Base-by-base conservation (phyloP, 2,329 filamentous ascomycete genomes). In the Drechslerella stenobrocha region DNA sequence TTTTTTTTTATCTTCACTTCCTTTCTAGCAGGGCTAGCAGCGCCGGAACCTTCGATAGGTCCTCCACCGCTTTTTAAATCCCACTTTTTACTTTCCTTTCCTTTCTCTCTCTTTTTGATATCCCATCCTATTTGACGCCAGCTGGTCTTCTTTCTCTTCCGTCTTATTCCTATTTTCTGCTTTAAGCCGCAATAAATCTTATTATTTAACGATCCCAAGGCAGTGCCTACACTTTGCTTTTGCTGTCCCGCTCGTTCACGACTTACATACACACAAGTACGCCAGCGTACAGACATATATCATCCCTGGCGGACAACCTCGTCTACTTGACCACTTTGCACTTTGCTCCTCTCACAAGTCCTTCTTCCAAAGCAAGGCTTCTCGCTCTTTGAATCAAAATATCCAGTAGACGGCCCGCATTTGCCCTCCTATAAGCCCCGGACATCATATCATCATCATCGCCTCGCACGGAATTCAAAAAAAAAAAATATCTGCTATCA, bases 1-100 rank as follows among this genome's bases (percentile, higher is more conserved):
- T 59, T 48, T 66, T 42, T 66, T 59, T 48, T 66, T 42, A 58
- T 53, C 42, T 66, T 66, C 61, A 59, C 61, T 66, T 66, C 61
- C 53, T 53, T 66, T 59, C 61, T 66, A 66, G 61, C 61, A 48
- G 61, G 61, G 47, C 61, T 66, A 66, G 61, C 34, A 44, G 53
- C 53, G 48, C 53, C 51, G 47, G 53, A 53, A 34, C 61, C 61
- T 66, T 66, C 53, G 61, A 66, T 32, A 66, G 61, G 61, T 69
- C 22, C 53, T 64, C 52, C 40, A 35, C 44, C 40, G 48, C 26
- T 48, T 50, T 51, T 65, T 65, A 42, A 30, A 46, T 50, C 46
- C 26, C 24, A 53, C 30, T 22, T 52, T 52, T 69, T 40, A 45
- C 44, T 50, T 45, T 48, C 15, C 24, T 15, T 40, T 46, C 2